phyloP scores from a whole-genome alignment of 495 filamentous ascomycete species.

The Amphirosellinia nigrospora region DNA sequence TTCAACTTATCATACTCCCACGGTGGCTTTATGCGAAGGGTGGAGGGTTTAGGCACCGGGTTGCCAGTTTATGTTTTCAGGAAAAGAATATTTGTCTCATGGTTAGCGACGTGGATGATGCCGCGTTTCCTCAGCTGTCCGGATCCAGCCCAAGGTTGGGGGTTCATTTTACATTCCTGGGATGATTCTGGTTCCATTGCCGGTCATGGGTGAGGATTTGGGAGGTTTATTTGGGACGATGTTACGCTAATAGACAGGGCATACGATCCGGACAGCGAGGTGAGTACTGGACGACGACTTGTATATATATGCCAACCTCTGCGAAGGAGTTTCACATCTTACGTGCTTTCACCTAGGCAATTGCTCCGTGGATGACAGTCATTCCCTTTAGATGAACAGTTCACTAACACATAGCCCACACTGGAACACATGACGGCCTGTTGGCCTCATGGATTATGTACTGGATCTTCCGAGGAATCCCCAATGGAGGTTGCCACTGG shows the following conservation, averaged over 20 bases:
- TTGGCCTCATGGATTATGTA: neutral
- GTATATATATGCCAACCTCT: conserved; percentile 53
- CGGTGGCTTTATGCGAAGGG: conserved; percentile 37
- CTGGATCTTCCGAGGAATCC: conserved; percentile 15
- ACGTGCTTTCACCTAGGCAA: conserved; percentile 30
- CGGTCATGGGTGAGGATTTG: conserved; percentile 36
- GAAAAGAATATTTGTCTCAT: conserved; percentile 29
- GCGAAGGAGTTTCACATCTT: conserved; percentile 43
- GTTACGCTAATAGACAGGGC: conserved; percentile 45
- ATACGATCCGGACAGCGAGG: conserved; percentile 55
- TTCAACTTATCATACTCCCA: conserved; percentile 38
- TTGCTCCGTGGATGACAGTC: conserved; percentile 32
- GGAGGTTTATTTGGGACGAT: conserved; percentile 39
- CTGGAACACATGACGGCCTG: conserved; percentile 4
- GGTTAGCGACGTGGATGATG: conserved; percentile 40
- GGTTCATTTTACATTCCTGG: conserved; percentile 36
- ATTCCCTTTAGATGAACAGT: conserved; percentile 3
- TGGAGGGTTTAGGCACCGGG: conserved; percentile 27
- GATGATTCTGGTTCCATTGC: conserved; percentile 36
- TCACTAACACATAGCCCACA: conserved; percentile 24
- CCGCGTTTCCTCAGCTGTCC: conserved; percentile 44
- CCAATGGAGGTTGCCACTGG: conserved; percentile 1
- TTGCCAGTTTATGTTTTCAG: conserved; percentile 18
- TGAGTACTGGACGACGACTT: conserved; percentile 52
- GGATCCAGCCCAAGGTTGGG: conserved; percentile 39